Base-by-base conservation (phyloP, 768 basidiomycete species). In the Chalciporus pseudorubinellus region DNA sequence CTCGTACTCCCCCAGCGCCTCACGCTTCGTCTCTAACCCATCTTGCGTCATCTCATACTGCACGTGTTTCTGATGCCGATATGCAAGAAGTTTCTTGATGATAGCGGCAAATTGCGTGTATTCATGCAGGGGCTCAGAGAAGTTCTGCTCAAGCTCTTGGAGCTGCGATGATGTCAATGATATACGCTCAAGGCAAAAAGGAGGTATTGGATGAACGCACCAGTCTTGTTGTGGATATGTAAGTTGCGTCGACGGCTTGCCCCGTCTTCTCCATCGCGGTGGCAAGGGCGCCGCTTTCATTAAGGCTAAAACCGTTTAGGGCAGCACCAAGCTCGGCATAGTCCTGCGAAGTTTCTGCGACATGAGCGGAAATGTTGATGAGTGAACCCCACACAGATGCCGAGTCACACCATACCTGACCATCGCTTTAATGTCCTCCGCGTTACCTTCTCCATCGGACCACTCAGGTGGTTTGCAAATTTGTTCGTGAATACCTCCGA, bases 31-130 rank as follows among this genome's bases (percentile, higher is more conserved):
- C 58, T 94, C 94, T 12, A 99, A 75, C 21, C 78, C 77, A 65
- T 98, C 95, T 68, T 95, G 90, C 4, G 97, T 95, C 81, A 97
- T 89, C 71, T 99, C 97, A 63, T 87, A 95, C 67, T 99, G 97
- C 8, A 94, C 89, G 56, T 99, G 94, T 71, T 98, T 98, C 72
- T 95, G 93, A 66, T 98, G 95, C 39, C 97, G 89, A 72, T 95
- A 99, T 0, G 84, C 84, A 42, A 99, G 83, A 29, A 98, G 74
- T 63, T 89, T 89, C 78, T 92, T 95, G 74, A 99, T 98, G 64
- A 98, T 95, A 18, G 79, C 75, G 12, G 90, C 92, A 66, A 98
- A 99, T 69, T 98, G 97, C 48, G 86, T 74, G 70, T 98, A 98
- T 66, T 98, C 95, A 60, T 95, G 91, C 44, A 98, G 72, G 8